Conservation (phyloP, 1,284 basidiomycete genomes). For the Coriolopsis trogii region DNA sequence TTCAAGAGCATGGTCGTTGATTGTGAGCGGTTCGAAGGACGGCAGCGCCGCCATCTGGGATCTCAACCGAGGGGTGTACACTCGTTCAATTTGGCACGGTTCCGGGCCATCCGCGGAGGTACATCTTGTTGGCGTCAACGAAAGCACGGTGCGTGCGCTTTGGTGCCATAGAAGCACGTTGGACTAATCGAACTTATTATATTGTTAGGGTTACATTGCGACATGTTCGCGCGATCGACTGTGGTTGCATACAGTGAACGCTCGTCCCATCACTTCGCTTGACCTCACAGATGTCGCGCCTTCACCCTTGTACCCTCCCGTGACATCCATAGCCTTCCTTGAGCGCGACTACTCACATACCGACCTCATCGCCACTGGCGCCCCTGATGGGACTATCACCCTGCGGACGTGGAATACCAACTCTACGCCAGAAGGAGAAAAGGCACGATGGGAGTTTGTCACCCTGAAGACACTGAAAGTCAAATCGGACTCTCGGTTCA, state of each 20-base stretch:
- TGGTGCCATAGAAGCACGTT: neutral
- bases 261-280: slow-evolving; percentile 65
- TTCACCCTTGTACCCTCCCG: slow-evolving; percentile 36
- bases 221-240: slow-evolving; percentile 73
- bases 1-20: slow-evolving; percentile 82
- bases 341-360: slow-evolving; percentile 77
- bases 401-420: slow-evolving; percentile 78
- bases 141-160: slow-evolving; percentile 69
- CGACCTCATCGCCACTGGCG: slow-evolving; percentile 71
- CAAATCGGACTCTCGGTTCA: slow-evolving; percentile 33
- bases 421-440: slow-evolving; percentile 61
- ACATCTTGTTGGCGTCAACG: slow-evolving; percentile 78
- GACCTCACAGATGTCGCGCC: slow-evolving; percentile 55
- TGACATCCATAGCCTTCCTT: slow-evolving; percentile 74
- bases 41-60: slow-evolving; percentile 92
- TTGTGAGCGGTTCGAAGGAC: slow-evolving; percentile 85
- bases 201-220: slow-evolving; percentile 75
- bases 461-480: slow-evolving; percentile 67
- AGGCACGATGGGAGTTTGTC: slow-evolving; percentile 72
- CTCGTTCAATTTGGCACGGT: slow-evolving; percentile 75
- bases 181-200: neutral
- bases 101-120: slow-evolving; percentile 51
- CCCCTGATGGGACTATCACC: slow-evolving; percentile 66
- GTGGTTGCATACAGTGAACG: slow-evolving; percentile 84
- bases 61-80: slow-evolving; percentile 80